Percentiles rank a stretch among this genome's conserved stretches.
These are phyloP conservation scores for Aspergillus melleus DNA, from an alignment of 2,329 filamentous ascomycete species.

Conservation along the genomic window DNA sequence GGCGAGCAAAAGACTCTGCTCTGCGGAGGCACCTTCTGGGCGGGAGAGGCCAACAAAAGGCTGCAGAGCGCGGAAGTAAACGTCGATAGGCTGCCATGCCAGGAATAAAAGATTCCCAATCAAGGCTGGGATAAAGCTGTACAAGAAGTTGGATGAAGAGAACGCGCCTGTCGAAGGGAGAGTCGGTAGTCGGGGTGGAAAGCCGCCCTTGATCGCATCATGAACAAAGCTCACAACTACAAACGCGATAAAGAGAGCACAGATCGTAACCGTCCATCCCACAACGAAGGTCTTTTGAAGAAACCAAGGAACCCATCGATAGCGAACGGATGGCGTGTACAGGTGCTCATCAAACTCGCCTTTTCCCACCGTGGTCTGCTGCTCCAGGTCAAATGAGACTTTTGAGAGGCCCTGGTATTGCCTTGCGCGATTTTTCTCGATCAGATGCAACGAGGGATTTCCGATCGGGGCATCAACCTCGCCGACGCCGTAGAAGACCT, in stretches of 20 bases:
- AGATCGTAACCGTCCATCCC: conserved; percentile 61
- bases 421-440: conserved; percentile 31
- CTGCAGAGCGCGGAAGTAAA: conserved; percentile 59
- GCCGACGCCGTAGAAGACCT: conserved; percentile 80
- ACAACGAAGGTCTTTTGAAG: conserved; percentile 67
- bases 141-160: conserved; percentile 84
- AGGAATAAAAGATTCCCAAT: conserved; percentile 62
- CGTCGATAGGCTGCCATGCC: conserved; percentile 59
- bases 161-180: conserved; percentile 65
- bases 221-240: conserved; percentile 78
- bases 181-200: conserved; percentile 66
- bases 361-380: conserved; percentile 33
- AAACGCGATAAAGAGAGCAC: conserved; percentile 67
- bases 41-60: conserved; percentile 58
- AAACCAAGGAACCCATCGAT: conserved; percentile 75
- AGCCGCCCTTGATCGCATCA: conserved; percentile 66
- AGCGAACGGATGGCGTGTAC: conserved; percentile 55
- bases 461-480: conserved; percentile 55
- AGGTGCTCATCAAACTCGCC: conserved; percentile 53
- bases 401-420: conserved; percentile 34
- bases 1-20: conserved; percentile 56
- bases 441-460: conserved; percentile 41
- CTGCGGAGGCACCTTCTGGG: conserved; percentile 53
- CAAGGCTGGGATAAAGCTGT: conserved; percentile 63
- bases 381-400: conserved; percentile 40